Conservation (phyloP, 306 rosid genomes). For the Amphicarpaea edgeworthii region DNA sequence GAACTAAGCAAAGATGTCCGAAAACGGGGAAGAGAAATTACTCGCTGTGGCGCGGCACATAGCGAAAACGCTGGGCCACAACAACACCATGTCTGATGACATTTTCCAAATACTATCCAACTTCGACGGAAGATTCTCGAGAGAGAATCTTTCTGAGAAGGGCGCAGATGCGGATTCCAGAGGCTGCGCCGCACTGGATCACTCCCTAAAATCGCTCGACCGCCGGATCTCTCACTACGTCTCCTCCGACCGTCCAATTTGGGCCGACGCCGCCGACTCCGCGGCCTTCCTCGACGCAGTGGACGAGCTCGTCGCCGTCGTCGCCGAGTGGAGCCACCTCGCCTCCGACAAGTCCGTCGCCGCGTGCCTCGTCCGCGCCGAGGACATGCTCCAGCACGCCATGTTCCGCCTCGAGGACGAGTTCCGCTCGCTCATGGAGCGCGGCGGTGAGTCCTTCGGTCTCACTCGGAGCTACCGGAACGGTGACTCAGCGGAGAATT, state of each 20-base stretch:
- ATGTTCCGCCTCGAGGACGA: slow-evolving; percentile 91
- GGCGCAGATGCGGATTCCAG: slow-evolving; percentile 55
- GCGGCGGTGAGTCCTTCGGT: slow-evolving; percentile 86
- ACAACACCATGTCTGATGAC: slow-evolving; percentile 86
- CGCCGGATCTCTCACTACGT: slow-evolving; percentile 81
- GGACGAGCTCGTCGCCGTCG: slow-evolving; percentile 68
- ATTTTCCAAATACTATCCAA: slow-evolving; percentile 88
- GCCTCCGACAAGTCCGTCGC: slow-evolving; percentile 65
- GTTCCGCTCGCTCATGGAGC: slow-evolving; percentile 88
- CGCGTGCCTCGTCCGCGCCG: slow-evolving; percentile 73
- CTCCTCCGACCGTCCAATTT: slow-evolving; percentile 75
- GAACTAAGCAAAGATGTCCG: slow-evolving; percentile 60
- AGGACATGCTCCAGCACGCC: slow-evolving; percentile 85
- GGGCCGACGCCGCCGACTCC: slow-evolving; percentile 78
- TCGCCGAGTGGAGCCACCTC: slow-evolving; percentile 81
- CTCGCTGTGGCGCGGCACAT: slow-evolving; percentile 94
- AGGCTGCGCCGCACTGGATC: slow-evolving; percentile 63
- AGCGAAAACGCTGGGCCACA: slow-evolving; percentile 86
- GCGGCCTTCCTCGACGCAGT: slow-evolving; percentile 81
- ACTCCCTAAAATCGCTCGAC: slow-evolving; percentile 72
- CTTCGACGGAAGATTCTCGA: slow-evolving; percentile 92
- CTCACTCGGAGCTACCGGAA: slow-evolving; percentile 56
- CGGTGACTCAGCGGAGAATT: slow-evolving; percentile 60
- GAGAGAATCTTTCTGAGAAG: slow-evolving; percentile 78
- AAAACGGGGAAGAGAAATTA: slow-evolving; percentile 93